Evolutionary conservation across 2,329 filamentous ascomycete genomes (phyloP), one percentile per base, ranked within the genome.

Genomic region (Zasmidium angulare): DNA sequence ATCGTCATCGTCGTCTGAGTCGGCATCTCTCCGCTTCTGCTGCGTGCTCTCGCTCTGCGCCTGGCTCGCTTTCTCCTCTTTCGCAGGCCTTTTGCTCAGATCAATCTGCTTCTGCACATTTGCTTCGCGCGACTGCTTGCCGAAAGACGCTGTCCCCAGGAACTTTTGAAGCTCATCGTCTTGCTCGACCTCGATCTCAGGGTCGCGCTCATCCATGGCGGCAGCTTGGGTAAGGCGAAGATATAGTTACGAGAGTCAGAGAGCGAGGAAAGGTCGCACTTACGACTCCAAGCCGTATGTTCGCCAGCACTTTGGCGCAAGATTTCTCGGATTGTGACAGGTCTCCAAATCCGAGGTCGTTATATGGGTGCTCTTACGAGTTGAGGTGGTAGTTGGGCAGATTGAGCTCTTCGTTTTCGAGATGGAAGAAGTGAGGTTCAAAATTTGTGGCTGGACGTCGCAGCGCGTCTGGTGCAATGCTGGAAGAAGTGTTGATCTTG

Each of bases 31-130:
- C 23, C 46, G 24, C 19, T 11, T 26, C 23, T 50, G 24, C 19
- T 11, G 12, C 22, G 21, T 14, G 21, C 24, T 46, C 40, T 49
- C 19, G 48, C 24, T 23, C 22, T 43, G 31, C 40, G 51, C 53
- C 23, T 55, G 48, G 49, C 26, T 36, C 19, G 24, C 64, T 72
- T 55, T 78, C 75, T 46, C 81, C 78, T 53, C 26, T 11, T 29
- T 29, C 26, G 26, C 26, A 11, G 78, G 76, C 72, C 93, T 83
- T 72, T 89, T 89, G 68, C 88, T 90, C 67, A 86, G 85, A 69
- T 93, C 87, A 66, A 98, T 89, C 76, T 96, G 93, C 58, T 87
- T 88, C 55, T 86, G 84, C 64, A 93, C 82, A 75, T 96, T 86
- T 67, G 89, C 80, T 63, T 87, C 85, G 67, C 85, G 87, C 40